Percentiles rank a stretch among this genome's conserved stretches.
phyloP scores from a whole-genome alignment of 306 rosid genomes.

The Gastrolobium villosum region DNA sequence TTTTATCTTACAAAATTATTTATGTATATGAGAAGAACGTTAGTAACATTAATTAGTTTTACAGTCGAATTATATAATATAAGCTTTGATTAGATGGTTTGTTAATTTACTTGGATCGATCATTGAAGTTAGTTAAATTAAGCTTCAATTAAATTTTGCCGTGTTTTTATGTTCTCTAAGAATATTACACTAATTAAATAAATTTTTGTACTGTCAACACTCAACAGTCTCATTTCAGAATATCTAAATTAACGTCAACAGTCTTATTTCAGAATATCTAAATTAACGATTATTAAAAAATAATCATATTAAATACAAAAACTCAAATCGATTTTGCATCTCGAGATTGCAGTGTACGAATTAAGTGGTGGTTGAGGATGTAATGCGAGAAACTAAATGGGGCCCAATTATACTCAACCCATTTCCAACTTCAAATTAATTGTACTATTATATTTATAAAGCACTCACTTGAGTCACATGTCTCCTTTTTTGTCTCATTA shows the following conservation, averaged over 20 bases:
- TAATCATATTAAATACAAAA: no score
- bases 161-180: neutral
- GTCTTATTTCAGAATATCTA: no score
- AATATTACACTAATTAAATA: no score
- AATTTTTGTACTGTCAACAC: no score
- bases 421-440: neutral
- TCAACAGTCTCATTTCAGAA: no score
- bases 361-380: constrained; percentile 6
- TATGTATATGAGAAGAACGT: no score
- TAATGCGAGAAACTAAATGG: neutral
- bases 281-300: no score
- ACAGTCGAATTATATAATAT: neutral
- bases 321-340: neutral
- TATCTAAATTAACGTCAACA: no score
- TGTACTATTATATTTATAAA: no score
- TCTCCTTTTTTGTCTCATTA: no score
- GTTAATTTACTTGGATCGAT: neutral
- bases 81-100: neutral
- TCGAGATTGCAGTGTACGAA: neutral
- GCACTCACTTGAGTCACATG: no score
- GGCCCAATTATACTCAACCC: neutral
- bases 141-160: neutral
- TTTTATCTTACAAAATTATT: no score
- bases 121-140: neutral
- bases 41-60: neutral